Conservation (phyloP, 768 basidiomycete species). For the Mycena albidolilacea region DNA sequence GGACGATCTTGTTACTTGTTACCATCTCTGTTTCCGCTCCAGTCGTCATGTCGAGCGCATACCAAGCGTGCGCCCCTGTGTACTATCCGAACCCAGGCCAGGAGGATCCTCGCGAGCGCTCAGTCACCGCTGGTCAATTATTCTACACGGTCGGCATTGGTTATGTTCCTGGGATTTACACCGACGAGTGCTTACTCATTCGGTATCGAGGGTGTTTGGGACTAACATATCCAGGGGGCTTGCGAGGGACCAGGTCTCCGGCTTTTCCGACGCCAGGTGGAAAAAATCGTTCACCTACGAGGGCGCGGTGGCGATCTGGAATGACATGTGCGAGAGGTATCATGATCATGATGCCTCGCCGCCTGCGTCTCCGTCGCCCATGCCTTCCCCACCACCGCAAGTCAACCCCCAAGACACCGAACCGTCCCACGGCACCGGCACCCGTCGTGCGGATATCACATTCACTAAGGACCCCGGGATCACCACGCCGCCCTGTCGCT, state of each 20-base stretch:
- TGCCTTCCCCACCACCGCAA: background rate
- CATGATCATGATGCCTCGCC: background rate
- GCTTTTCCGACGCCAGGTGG: background rate
- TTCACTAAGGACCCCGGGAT: background rate
- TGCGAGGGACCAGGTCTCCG: slow-evolving; percentile 4
- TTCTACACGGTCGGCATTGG: too few relatives aligned
- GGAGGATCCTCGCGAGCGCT: too few relatives aligned
- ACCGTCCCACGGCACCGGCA: background rate
- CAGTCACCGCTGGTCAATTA: too few relatives aligned
- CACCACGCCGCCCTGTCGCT: background rate
- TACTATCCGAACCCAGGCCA: too few relatives aligned
- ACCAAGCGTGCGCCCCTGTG: too few relatives aligned
- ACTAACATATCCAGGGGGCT: background rate
- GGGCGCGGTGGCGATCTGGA: background rate
- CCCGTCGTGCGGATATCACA: background rate
- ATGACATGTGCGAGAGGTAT: background rate
- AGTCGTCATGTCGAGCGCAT: too few relatives aligned
- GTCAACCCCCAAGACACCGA: background rate
- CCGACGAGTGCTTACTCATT: too few relatives aligned
- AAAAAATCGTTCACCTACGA: background rate
- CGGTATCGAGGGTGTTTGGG: too few relatives aligned
- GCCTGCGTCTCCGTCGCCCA: background rate
- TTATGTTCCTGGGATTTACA: too few relatives aligned
- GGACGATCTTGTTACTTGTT: too few relatives aligned
- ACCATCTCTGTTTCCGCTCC: too few relatives aligned